Conservation (phyloP, 2,329 filamentous ascomycete genomes). For the Pseudopithomyces chartarum region DNA sequence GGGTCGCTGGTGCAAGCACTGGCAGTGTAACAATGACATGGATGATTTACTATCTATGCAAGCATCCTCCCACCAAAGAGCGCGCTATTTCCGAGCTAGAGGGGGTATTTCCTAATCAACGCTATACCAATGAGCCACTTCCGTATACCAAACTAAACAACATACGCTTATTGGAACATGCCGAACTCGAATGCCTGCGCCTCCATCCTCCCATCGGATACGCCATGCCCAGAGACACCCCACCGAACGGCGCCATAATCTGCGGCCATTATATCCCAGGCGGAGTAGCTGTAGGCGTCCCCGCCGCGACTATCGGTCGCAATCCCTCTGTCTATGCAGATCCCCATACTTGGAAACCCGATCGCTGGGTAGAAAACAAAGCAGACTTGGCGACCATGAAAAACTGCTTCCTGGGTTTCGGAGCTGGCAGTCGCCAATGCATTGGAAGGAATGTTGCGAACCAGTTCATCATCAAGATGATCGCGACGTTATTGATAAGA, state of each 20-base stretch:
- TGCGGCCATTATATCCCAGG: conserved; percentile 15
- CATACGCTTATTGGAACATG: conserved; percentile 18
- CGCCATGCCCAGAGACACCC: conserved; percentile 20
- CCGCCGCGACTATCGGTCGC: conserved; percentile 16
- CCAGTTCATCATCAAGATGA: conserved; percentile 22
- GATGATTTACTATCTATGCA: conserved; percentile 23
- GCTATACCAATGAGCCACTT: not conserved
- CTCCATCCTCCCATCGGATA: conserved; percentile 21
- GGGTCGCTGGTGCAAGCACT: conserved; percentile 20
- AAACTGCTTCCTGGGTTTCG: conserved; percentile 20
- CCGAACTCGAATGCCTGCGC: conserved; percentile 17
- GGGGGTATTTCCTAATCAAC: conserved; percentile 11
- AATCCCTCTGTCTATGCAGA: conserved; percentile 12
- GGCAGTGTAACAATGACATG: conserved; percentile 23
- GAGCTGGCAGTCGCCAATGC: conserved; percentile 19
- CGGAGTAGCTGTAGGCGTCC: conserved; percentile 19
- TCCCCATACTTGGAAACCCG: conserved; percentile 13
- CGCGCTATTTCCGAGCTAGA: conserved; percentile 15
- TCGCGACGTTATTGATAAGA: conserved; percentile 13
- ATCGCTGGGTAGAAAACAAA: conserved; percentile 10
- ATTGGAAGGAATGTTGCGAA: conserved; percentile 21
- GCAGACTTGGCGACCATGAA: conserved; percentile 17
- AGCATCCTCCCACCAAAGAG: conserved; percentile 12
- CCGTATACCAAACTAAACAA: conserved; percentile 18
- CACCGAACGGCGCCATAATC: conserved; percentile 13